Base-by-base conservation (phyloP, 2,329 filamentous ascomycete genomes). In the Rachicladosporium sp. region DNA sequence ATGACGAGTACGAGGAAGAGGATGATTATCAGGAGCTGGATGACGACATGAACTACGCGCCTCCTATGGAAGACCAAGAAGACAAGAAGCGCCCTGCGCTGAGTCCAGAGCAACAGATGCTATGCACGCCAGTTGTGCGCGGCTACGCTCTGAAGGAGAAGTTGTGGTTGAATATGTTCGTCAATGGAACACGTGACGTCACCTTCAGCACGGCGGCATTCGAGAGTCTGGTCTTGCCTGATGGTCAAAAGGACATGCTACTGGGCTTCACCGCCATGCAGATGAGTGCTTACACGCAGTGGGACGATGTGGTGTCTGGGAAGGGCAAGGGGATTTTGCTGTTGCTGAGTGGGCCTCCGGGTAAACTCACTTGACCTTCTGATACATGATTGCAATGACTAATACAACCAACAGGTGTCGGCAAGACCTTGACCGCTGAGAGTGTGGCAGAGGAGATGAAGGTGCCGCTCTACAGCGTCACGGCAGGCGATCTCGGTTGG, bases 241-340 rank as follows among this genome's bases (percentile, higher is more conserved):
- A 55, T 10, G 57, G 60, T 12, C 63, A 70, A 43, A 71, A 72
- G 44, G 56, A 66, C 13, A 50, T 71, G 15, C 63, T 72, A 35
- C 57, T 69, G 3, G 65, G 64, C 4, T 61, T 71, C 48, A 64
- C 65, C 8, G 58, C 63, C 13, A 60, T 60, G 6, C 65, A 70
- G 37, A 58, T 59, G 19, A 49, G 55, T 32, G 56, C 62, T 29
- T 48, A 54, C 11, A 57, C 57, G 21, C 37, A 47, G 7, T 69
- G 71, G 45, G 67, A 71, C 48, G 68, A 73, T 45, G 56, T 72
- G 11, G 66, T 74, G 19, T 58, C 65, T 21, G 69, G 68, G 23
- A 74, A 74, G 47, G 71, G 70, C 8, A 60, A 61, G 10, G 69
- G 70, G 6, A 63, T 72, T 38, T 69, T 73, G 40, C 57, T 73